Percentiles rank a stretch among this genome's conserved stretches.
phyloP scores from a whole-genome alignment of 768 basidiomycete genomes.

The Leucogyrophana mollusca region DNA sequence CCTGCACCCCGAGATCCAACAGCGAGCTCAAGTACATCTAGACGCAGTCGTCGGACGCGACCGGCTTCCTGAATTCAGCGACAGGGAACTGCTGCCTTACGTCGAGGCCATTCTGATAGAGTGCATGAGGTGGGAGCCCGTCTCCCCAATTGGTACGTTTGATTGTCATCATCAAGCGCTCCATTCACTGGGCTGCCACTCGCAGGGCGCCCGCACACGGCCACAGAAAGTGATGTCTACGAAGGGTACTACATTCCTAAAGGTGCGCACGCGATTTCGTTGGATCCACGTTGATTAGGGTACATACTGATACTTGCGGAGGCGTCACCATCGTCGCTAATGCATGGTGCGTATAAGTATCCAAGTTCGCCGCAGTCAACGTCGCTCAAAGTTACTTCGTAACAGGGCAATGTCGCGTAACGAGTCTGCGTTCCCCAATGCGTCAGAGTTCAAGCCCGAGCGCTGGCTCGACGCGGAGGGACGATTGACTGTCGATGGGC shows the following conservation, averaged over 20 bases:
- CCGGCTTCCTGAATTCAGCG: constrained; percentile 15
- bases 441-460: constrained; percentile 40
- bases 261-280: constrained; percentile 1
- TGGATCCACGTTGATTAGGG: too few species aligned
- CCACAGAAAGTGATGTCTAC: constrained; percentile 12
- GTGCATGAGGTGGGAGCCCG: constrained; percentile 19
- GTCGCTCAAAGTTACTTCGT: too few species aligned
- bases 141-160: constrained; percentile 16
- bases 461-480: constrained; percentile 38
- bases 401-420: too few species aligned
- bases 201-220: constrained; percentile 1
- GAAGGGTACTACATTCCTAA: constrained; percentile 20
- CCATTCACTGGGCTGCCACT: too few species aligned
- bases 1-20: constrained; percentile 18
- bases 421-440: constrained; percentile 19
- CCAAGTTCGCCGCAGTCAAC: too few species aligned
- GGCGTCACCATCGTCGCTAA: too few species aligned
- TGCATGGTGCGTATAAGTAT: too few species aligned
- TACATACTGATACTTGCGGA: too few species aligned
- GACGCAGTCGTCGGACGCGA: constrained; percentile 15
- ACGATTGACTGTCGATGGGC: too few species aligned
- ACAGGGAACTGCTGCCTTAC: constrained; percentile 19
- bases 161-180: too few species aligned
- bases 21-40: constrained; percentile 21
- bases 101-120: constrained; percentile 20